Evolutionary conservation across 1,139 yeast species (phyloP).

Genomic region (Suhomyces ambrosiae): DNA sequence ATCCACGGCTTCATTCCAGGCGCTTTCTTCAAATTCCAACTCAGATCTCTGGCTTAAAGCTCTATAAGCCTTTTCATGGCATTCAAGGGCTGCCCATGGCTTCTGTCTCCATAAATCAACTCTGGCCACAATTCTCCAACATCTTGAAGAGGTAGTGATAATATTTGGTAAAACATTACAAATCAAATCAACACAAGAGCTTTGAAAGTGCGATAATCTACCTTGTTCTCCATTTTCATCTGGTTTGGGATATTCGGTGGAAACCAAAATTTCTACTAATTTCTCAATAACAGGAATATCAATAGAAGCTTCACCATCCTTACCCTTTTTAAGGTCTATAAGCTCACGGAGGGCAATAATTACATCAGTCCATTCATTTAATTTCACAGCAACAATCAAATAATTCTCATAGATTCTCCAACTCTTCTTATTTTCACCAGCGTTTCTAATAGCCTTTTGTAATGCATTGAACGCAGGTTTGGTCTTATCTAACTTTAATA

Average conservation of each 20-base stretch:
- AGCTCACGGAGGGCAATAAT: constrained; percentile 69
- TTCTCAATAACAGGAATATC: constrained; percentile 79
- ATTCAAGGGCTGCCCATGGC: constrained; percentile 87
- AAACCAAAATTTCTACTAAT: constrained; percentile 64
- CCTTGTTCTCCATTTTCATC: constrained; percentile 37
- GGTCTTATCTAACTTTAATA: constrained; percentile 62
- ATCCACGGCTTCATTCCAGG: constrained; percentile 82
- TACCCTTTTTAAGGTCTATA: constrained; percentile 47
- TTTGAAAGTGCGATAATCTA: constrained; percentile 60
- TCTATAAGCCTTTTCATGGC: constrained; percentile 85
- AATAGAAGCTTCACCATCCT: constrained; percentile 64
- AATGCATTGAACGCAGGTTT: constrained; percentile 84
- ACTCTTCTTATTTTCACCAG: constrained; percentile 65
- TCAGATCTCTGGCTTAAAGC: constrained; percentile 68
- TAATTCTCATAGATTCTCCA: constrained; percentile 95
- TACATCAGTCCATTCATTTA: constrained; percentile 87
- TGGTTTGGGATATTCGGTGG: constrained; percentile 49
- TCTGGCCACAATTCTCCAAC: constrained; percentile 82
- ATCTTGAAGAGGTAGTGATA: constrained; percentile 67
- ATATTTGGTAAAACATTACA: constrained; percentile 67
- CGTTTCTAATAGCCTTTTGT: constrained; percentile 70
- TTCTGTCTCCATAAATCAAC: constrained; percentile 85
- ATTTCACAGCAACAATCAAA: constrained; percentile 75
- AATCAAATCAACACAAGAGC: constrained; percentile 66
- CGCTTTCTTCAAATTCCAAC: constrained; percentile 57